Evolutionary conservation across 2,329 filamentous ascomycete genomes (phyloP).

Genomic region (Claviceps monticola): DNA sequence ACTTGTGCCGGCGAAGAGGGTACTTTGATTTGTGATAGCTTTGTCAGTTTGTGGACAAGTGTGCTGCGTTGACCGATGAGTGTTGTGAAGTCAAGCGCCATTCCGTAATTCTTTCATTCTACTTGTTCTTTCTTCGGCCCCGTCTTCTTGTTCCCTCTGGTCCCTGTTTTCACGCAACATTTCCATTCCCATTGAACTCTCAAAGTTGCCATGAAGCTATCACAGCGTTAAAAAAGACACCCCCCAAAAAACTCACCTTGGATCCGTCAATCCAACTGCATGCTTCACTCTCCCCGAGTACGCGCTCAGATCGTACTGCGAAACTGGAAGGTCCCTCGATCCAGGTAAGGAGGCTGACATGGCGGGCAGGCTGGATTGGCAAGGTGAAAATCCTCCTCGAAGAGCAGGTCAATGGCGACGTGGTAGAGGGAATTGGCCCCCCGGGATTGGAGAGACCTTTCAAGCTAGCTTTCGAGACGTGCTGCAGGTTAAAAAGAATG

Average conservation of each 20-base stretch:
- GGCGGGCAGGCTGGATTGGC: not conserved
- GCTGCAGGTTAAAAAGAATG: no score
- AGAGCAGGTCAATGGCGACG: not conserved
- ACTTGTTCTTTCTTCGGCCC: no score
- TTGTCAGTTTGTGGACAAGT: not conserved
- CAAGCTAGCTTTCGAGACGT: no score
- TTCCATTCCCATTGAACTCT: not conserved
- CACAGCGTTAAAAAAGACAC: not conserved
- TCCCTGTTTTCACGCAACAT: not conserved
- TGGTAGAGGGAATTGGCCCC: not conserved
- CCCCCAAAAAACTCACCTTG: conserved; percentile 53
- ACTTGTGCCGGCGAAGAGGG: conserved; percentile 62
- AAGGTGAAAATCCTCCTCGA: not conserved
- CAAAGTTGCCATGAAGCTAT: not conserved
- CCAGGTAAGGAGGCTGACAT: conserved; percentile 57
- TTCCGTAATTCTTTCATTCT: not conserved
- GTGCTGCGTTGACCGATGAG: not conserved
- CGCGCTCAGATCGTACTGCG: conserved; percentile 81
- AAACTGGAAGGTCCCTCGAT: conserved; percentile 71
- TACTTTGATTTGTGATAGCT: conserved; percentile 39
- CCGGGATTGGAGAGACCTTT: no score
- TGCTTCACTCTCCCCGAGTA: conserved; percentile 94
- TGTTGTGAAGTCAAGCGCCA: not conserved
- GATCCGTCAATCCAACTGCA: conserved; percentile 80
- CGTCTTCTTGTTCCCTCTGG: not conserved